Base-by-base conservation (phyloP, 202 grass and related monocot species). In the Saccharum hybrid region DNA sequence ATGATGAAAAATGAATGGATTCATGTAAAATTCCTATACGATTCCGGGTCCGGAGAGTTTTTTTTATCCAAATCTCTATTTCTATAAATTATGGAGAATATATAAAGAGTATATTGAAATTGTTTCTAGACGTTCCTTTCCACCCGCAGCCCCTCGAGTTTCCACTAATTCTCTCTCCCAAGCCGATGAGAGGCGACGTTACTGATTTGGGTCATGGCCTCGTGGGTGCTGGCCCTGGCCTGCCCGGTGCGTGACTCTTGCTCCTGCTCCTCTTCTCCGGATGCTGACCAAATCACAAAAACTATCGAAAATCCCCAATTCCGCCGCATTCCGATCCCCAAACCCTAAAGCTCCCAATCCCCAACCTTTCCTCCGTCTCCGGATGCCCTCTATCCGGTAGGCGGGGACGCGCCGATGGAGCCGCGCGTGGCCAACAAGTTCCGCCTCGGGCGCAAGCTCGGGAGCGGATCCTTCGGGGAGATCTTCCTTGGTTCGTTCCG, bases 381-480 rank as follows among this genome's bases (percentile, higher is more conserved):
- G 62, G 81, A 84, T 84, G 86, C 51, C 62, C 9, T 16, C 7
- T 21, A 7, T 7, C 52, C 28, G 21, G 48, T 4, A 37, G 19
- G 59, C 3, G 59, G n/a, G 36, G 57, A 61, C 16, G 81, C 22
- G 82, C 72, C 19, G 69, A 96, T 96, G 93, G 93, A 96, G 74
- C 93, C 93, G 85, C 90, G 93, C 63, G 90, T 96, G 13, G 93
- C 86, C 59, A 96, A 80, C 86, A 96, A 96, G 88, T 96, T 85
- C 80, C 90, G 90, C 34, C 88, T 96, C 26, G 93, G 90, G 49
- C 93, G 93, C 83, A 96, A 91, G 90, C 89, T 96, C 60, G 93
- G 93, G 37, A 96, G 93, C 68, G 93, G 93, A 16, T 96, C 93
- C 11, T 96, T 96, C 83, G 93, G 90, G 68, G 93, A 96, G 90